phyloP scores from a whole-genome alignment of 768 basidiomycete species.

The Punctularia strigosozonata region DNA sequence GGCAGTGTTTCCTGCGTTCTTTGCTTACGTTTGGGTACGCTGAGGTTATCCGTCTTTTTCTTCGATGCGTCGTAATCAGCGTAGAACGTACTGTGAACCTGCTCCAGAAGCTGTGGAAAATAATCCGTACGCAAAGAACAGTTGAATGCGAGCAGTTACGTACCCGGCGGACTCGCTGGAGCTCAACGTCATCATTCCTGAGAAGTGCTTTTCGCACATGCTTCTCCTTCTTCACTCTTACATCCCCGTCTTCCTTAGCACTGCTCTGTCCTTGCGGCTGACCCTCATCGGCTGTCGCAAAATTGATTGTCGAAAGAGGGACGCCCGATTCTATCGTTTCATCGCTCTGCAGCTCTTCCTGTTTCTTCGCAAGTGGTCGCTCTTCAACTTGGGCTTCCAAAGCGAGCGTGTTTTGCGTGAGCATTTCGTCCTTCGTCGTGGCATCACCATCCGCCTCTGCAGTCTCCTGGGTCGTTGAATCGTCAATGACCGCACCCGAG shows the following conservation, averaged over 20 bases:
- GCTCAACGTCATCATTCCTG: conserved; percentile 80
- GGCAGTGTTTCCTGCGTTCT: conserved; percentile 17
- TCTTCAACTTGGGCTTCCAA: conserved; percentile 80
- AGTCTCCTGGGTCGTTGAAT: conserved; percentile 11
- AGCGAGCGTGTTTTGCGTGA: conserved; percentile 60
- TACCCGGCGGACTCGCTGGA: conserved; percentile 68
- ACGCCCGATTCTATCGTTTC: conserved; percentile 16
- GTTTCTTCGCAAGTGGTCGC: conserved; percentile 78
- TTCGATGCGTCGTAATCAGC: conserved; percentile 41
- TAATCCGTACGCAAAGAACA: not conserved
- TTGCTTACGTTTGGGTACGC: conserved; percentile 15
- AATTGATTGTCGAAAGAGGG: conserved; percentile 3
- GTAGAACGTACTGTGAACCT: conserved; percentile 74
- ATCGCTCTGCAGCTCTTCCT: conserved; percentile 59
- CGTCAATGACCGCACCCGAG: conserved; percentile 2
- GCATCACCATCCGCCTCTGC: conserved; percentile 35
- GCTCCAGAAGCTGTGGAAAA: conserved; percentile 56
- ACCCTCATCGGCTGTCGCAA: conserved; percentile 1
- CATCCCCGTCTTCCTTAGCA: conserved; percentile 2
- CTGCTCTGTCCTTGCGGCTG: not conserved
- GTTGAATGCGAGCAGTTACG: conserved; percentile 10
- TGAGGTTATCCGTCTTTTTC: conserved; percentile 17
- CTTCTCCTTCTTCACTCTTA: conserved; percentile 22
- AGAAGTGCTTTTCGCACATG: conserved; percentile 59
- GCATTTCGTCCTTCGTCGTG: conserved; percentile 38